These are phyloP conservation scores for Castanea sativa DNA, from an alignment of 306 rosid genomes.

Conservation along the genomic window DNA sequence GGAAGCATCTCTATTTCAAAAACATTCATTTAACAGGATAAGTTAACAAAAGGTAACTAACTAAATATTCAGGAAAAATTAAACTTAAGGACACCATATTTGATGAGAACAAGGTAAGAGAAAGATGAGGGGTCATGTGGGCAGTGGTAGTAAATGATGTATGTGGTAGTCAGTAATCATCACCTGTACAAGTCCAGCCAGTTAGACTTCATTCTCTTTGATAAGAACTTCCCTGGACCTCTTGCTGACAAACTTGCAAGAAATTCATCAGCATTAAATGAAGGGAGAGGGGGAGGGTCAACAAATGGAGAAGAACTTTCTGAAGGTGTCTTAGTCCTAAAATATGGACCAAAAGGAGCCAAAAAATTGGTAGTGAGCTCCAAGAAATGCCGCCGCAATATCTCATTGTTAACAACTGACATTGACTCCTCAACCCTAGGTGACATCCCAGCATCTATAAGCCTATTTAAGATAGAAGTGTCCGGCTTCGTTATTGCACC, in stretches of 20 bases:
- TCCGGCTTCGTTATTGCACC: conserved; percentile 84
- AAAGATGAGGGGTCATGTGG: not conserved
- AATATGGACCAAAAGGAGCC: conserved; percentile 96
- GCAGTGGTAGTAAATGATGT: conserved; percentile 6
- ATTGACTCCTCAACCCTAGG: conserved; percentile 86
- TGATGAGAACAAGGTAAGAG: not conserved
- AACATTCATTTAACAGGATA: not conserved
- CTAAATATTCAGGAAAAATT: not conserved
- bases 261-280: conserved; percentile 71
- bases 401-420: conserved; percentile 93
- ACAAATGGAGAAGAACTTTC: conserved; percentile 81
- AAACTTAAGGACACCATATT: not conserved
- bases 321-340: conserved; percentile 62
- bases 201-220: conserved; percentile 82
- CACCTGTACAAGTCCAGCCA: conserved; percentile 93
- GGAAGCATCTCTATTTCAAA: conserved; percentile 6
- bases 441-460: conserved; percentile 83
- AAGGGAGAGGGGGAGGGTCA: conserved; percentile 68
- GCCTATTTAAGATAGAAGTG: conserved; percentile 84
- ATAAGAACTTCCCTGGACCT: conserved; percentile 88
- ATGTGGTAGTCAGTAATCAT: conserved; percentile 2
- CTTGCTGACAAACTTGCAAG: conserved; percentile 67
- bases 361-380: conserved; percentile 87
- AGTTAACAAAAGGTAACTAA: conserved; percentile 11
- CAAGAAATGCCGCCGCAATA: conserved; percentile 77